These are phyloP conservation scores for Leucogyrophana mollusca DNA, from an alignment of 768 basidiomycete genomes.

Conservation along the genomic window DNA sequence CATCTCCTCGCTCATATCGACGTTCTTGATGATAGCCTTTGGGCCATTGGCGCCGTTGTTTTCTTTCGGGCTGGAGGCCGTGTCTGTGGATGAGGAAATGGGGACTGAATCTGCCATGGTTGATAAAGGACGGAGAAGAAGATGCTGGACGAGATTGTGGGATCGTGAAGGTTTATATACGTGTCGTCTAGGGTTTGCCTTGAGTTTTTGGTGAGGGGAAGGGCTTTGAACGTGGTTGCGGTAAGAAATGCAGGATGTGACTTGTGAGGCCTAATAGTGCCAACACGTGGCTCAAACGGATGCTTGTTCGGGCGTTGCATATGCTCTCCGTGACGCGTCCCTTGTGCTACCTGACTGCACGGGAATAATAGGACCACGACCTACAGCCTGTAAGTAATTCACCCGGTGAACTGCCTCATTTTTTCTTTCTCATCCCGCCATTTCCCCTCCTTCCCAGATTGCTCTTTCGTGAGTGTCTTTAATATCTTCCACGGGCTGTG, in stretches of 20 bases:
- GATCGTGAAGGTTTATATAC: constrained; percentile 24
- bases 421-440: constrained; percentile 1
- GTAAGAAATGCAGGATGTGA: constrained; percentile 15
- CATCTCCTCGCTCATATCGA: constrained; percentile 97
- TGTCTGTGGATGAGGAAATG: constrained; percentile 55
- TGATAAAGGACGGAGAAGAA: constrained; percentile 1
- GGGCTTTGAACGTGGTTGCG: constrained; percentile 12
- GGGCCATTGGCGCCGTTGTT: constrained; percentile 40
- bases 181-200: constrained; percentile 19
- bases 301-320: constrained; percentile 4
- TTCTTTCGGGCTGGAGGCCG: constrained; percentile 42
- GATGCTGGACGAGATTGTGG: constrained; percentile 3
- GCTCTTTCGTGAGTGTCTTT: not conserved
- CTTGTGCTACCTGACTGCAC: constrained; percentile 8
- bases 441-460: not conserved
- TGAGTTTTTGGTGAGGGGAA: constrained; percentile 20
- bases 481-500: constrained; percentile 5
- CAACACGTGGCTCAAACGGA: constrained; percentile 14
- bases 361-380: constrained; percentile 1
- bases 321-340: constrained; percentile 9
- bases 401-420: constrained; percentile 4
- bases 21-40: constrained; percentile 94
- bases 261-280: constrained; percentile 9
- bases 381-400: not conserved
- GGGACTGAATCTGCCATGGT: constrained; percentile 59